Base-by-base conservation (phyloP, 345 rosid genomes). In the Tarenaya hassleriana region DNA sequence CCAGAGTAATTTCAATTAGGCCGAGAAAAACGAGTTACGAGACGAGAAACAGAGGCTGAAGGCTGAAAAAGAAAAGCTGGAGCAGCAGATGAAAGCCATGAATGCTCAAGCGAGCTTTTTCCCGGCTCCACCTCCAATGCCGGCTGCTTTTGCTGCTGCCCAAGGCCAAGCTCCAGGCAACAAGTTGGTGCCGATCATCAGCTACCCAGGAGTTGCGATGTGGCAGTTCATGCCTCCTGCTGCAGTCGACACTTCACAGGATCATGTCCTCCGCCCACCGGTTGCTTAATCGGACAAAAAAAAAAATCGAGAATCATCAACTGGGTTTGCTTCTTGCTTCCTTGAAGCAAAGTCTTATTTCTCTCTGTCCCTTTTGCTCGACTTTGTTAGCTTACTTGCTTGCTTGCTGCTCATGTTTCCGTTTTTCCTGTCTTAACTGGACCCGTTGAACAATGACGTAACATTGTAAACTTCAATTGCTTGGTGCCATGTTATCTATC, bases 141-240 rank as follows among this genome's bases (percentile, higher is more conserved):
- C 83, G 38, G 63, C 94, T 37, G 79, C 96, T 42, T 73, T 82
- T 61, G 76, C 84, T 49, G 77, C 84, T 49, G 77, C 87, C 8
- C 95, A 77, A 66, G 90, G 83, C 52, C 91, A 85, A 74, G 81
- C 88, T 55, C 81, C 76, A 4, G 95, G 95, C 56, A 88, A 74
- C 84, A 92, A 92, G 75, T 55, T 88, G 79, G 84, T 83, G 49
- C 96, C 98, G 21, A 60, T 85, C 79, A 78, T 83, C 42, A 61
- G 98, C 58, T 91, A 87, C 66, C 98, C 98, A 1, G 92, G 96
- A 62, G 90, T 82, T 45, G 95, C 98, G 9, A 91, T 91, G 98
- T 88, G 98, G 90, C 96, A 85, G 70, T 88, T 92, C 75, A 81
- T 83, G 96, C 95, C 98, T 47, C 94, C 95, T 58, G 95, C 98